A percentile compares a stretch with the other conserved stretches of the same genome.
Conservation (phyloP, 225 moss, liverwort and hornwort species). For the Neckera pumila region DNA sequence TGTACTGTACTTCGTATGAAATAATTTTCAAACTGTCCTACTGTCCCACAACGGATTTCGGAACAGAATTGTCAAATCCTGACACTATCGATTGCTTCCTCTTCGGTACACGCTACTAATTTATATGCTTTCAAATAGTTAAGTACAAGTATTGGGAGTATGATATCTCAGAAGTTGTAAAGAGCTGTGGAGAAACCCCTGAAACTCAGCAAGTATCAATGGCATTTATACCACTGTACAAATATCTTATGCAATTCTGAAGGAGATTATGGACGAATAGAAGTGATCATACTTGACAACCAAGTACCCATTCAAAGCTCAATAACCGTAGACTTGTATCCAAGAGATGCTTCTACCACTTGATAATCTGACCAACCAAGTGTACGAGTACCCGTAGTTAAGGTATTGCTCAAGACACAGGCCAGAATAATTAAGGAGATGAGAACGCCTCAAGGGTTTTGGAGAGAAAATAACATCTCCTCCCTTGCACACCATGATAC, state of each 20-base stretch:
- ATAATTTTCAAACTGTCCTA: not conserved
- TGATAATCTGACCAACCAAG: not conserved
- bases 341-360: not conserved
- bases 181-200: no score
- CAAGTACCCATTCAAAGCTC: not conserved
- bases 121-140: not conserved
- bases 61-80: not conserved
- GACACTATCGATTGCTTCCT: no score
- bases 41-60: not conserved
- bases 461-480: fast-evolving
- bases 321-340: not conserved
- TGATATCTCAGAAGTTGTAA: not conserved
- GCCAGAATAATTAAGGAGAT: no score
- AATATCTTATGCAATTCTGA: not conserved
- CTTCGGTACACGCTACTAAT: not conserved
- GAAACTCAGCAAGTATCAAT: not conserved
- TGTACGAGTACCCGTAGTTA: not conserved
- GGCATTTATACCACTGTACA: no score
- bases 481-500: no score
- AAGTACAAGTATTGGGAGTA: no score
- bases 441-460: not conserved
- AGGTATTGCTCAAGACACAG: not conserved
- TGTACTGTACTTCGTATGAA: not conserved
- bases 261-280: not conserved
- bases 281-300: not conserved